Evolutionary conservation across 164 flowering plant species (phyloP).

Genomic region (Dillenia turbinata): DNA sequence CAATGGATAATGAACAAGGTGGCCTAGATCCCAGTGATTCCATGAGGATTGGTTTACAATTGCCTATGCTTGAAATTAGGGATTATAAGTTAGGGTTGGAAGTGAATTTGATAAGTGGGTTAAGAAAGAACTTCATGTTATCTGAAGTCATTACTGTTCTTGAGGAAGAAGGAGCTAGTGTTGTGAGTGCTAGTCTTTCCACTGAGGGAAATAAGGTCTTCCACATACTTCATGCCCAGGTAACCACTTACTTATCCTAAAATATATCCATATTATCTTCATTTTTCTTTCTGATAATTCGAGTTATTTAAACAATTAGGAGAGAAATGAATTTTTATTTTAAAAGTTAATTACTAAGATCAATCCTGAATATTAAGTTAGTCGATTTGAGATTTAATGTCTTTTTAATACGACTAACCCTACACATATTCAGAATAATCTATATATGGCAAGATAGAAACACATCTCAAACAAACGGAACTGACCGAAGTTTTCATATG

Average conservation of each 20-base stretch:
- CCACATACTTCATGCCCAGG: slow-evolving; percentile 52
- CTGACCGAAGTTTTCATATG: too few relatives aligned
- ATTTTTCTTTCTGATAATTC: neutral
- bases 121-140: slow-evolving; percentile 33
- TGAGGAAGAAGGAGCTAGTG: slow-evolving; percentile 51
- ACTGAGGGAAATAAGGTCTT: slow-evolving; percentile 27
- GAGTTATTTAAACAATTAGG: neutral
- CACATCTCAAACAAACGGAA: too few relatives aligned
- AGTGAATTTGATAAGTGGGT: slow-evolving; percentile 36
- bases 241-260: slow-evolving; percentile 1
- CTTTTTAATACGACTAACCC: too few relatives aligned
- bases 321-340: neutral
- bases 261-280: neutral
- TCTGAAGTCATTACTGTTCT: slow-evolving; percentile 38
- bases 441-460: too few relatives aligned
- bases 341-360: neutral
- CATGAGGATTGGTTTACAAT: neutral
- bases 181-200: slow-evolving; percentile 35
- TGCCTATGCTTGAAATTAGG: slow-evolving; percentile 43
- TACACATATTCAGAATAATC: too few relatives aligned
- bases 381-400: neutral
- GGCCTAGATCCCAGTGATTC: slow-evolving; percentile 1
- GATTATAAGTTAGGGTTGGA: slow-evolving; percentile 39
- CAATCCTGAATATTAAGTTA: neutral
- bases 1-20: neutral